Evolutionary conservation across 2,329 filamentous ascomycete species (phyloP).

Genomic region (Hypoxylon sp.): DNA sequence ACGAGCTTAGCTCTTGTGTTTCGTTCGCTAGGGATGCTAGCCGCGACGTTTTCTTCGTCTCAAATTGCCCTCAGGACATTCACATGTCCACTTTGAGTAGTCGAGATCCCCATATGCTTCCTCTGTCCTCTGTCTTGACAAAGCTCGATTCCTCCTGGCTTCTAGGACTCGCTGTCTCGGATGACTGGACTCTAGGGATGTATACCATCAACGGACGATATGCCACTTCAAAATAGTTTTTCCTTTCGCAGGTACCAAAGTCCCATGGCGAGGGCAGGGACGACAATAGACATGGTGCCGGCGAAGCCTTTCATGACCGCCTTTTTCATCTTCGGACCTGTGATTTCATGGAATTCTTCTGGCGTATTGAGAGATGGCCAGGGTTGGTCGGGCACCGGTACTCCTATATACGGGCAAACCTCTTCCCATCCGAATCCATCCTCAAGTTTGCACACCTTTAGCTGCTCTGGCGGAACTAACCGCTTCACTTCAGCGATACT

Average conservation of each 20-base stretch:
- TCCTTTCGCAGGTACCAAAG: slow-evolving; percentile 43
- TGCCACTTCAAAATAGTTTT: slow-evolving; percentile 28
- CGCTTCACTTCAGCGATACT: slow-evolving; percentile 52
- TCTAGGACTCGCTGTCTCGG: background rate
- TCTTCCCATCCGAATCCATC: slow-evolving; percentile 52
- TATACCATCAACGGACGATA: slow-evolving; percentile 1
- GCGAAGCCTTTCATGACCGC: slow-evolving; percentile 52
- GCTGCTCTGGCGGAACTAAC: slow-evolving; percentile 48
- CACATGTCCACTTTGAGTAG: background rate
- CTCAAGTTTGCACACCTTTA: slow-evolving; percentile 50
- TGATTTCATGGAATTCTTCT: slow-evolving; percentile 47
- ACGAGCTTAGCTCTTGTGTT: background rate
- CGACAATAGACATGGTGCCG: slow-evolving; percentile 41
- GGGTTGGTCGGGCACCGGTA: slow-evolving; percentile 43
- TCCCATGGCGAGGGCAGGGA: slow-evolving; percentile 37
- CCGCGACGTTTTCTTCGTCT: background rate
- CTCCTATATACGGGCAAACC: slow-evolving; percentile 49
- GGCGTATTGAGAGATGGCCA: slow-evolving; percentile 49
- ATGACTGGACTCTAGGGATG: background rate
- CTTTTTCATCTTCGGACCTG: slow-evolving; percentile 45
- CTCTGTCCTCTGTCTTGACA: background rate
- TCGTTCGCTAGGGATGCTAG: background rate
- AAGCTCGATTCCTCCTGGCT: background rate
- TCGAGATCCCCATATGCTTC: background rate
- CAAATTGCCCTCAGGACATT: background rate